Evolutionary conservation across 202 grass and related monocot genomes (phyloP), one percentile per base, ranked within the genome.

Genomic region (Panicum hallii): DNA sequence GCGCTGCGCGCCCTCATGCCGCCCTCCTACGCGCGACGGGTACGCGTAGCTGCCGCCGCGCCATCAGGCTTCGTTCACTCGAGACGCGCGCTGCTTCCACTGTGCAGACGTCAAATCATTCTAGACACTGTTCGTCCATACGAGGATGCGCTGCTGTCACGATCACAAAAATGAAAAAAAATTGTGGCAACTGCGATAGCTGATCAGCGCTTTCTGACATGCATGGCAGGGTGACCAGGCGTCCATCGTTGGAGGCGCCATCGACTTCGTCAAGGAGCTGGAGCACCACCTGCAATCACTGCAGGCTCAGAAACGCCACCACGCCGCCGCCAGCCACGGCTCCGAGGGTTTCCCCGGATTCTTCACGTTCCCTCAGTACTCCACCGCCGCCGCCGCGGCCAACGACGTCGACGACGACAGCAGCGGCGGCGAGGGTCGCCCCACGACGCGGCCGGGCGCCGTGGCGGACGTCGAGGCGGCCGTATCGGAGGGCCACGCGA

Each of bases 241-340:
- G 7, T 91, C 89, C 16, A 84, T 89, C 7, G 79, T 89, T 1
- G 83, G 68, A n/a, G 91, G 85, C 30, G 91, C 91, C 45, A 90
- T 93, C 46, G 82, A 84, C 62, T 93, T 90, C 88, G 85, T 93
- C 60, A 93, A 88, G 78, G 91, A 93, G 53, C 85, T 90, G 50
- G 88, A 93, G 82, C 91, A 85, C 70, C 55, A 62, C 17, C 70
- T 89, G 71, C 82, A 89, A 30, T 86, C 85, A 42, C 79, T 92
- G 1, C 85, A 94, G 78, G 82, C 82, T 0, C 63, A 83, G 77
- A 89, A 79, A 64, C 62, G 68, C 10, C 16, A 67, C 22, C 13
- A 34, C 26, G 11, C 9, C 10, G 1, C 41, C 71, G 10, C 2
- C 67, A 17, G 43, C 15, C 47, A 20, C 28, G 20, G n/a, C 42